These are phyloP conservation scores for Neurospora africana DNA, from an alignment of 495 filamentous ascomycete species.

Conservation along the genomic window DNA sequence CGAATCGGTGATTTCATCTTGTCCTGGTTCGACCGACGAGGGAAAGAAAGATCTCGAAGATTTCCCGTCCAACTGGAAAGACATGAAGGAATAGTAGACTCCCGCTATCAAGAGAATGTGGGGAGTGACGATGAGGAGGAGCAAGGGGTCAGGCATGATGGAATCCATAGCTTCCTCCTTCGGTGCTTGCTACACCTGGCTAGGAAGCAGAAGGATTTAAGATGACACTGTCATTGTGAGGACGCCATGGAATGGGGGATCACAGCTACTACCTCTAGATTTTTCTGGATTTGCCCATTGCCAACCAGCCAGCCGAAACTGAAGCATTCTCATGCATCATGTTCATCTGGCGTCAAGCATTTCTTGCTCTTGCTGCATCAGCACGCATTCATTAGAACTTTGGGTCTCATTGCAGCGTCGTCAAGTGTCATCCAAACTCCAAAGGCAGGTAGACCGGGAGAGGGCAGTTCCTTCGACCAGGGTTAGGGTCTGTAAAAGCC, in stretches of 20 bases:
- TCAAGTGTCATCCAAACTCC: neutral
- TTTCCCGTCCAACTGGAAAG: neutral
- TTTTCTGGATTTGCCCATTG: neutral
- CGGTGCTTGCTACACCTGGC: neutral
- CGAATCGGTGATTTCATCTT: neutral
- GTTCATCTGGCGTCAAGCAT: neutral
- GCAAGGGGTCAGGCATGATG: neutral
- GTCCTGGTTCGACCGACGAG: neutral
- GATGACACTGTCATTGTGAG: neutral
- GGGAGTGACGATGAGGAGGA: neutral
- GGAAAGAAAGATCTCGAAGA: neutral
- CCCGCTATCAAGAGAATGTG: neutral
- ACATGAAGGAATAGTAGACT: neutral
- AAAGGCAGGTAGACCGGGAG: neutral
- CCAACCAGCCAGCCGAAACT: neutral
- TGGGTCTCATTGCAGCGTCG: neutral
- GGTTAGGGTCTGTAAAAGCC: conserved; percentile 10
- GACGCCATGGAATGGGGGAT: neutral
- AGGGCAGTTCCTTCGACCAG: neutral
- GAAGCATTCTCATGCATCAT: neutral
- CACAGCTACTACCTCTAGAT: neutral
- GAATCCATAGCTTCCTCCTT: neutral
- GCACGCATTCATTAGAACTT: neutral
- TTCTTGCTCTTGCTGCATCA: neutral
- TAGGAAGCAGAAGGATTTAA: neutral